Evolutionary conservation across 495 filamentous ascomycete genomes (phyloP).

Genomic region (Penicillium lagena): DNA sequence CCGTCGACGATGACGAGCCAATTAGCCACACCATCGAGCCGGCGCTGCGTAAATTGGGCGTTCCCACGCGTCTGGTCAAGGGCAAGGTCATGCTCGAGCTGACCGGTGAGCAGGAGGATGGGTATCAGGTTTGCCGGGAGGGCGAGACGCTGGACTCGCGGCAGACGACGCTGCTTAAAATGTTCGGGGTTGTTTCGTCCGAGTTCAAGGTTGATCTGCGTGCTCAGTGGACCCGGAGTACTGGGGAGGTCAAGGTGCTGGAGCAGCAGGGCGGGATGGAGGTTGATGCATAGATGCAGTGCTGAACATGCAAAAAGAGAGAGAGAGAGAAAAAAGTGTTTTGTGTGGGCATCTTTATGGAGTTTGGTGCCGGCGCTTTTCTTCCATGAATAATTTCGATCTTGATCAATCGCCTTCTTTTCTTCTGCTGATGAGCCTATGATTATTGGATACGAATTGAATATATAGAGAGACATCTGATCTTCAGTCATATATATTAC

Average conservation of each 20-base stretch:
- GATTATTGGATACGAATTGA: constrained; percentile 10
- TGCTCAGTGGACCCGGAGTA: constrained; percentile 48
- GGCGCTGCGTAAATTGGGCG: constrained; percentile 74
- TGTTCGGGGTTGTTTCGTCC: constrained; percentile 81
- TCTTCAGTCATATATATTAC: constrained; percentile 5
- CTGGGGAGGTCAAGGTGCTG: constrained; percentile 35
- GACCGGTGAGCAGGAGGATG: constrained; percentile 55
- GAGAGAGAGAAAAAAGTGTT: constrained; percentile 20
- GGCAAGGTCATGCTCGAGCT: constrained; percentile 79
- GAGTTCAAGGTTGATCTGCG: constrained; percentile 79
- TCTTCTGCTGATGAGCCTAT: constrained; percentile 29
- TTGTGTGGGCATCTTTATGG: constrained; percentile 30
- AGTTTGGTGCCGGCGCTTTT: constrained; percentile 34
- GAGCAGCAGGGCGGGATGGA: constrained; percentile 36
- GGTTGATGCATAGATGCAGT: constrained; percentile 27
- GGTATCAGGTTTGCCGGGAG: constrained; percentile 70
- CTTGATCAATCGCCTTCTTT: constrained; percentile 16
- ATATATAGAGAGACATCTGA: constrained; percentile 1
- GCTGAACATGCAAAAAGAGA: neutral
- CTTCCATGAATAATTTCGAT: constrained; percentile 11
- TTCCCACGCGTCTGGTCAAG: constrained; percentile 82
- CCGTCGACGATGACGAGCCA: constrained; percentile 74
- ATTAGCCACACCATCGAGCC: constrained; percentile 83
- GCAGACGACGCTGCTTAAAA: constrained; percentile 88
- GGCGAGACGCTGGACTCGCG: constrained; percentile 78